Base-by-base conservation (phyloP, 768 basidiomycete genomes). In the Daedaleopsis nitida region DNA sequence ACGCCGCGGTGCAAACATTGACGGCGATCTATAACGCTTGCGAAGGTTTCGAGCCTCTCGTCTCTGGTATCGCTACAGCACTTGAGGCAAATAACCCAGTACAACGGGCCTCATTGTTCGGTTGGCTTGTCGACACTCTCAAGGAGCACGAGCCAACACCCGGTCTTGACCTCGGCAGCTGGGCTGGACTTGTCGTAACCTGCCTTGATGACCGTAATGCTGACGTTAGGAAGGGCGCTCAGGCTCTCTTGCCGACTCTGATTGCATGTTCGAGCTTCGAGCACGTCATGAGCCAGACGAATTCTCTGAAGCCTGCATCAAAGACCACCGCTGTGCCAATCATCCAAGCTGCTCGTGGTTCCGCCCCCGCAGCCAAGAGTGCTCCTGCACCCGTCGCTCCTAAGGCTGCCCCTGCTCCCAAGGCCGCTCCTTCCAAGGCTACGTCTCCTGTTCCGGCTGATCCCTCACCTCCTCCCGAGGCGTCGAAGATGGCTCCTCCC, bases 161-260 rank as follows among this genome's bases (percentile, higher is more conserved):
- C 1, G 69, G 79, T 10, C 72, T 89, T 17, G 96, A 98, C 69
- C 77, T 98, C 16, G 81, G 81, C 44, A 76, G 81, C 38, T 88
- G 94, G 83, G 83, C 83, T 9, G 70, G 81, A 9, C 79, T 85
- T 1, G 74, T 92, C 27, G 82, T 99, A 17, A 73, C 82, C 2
- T 94, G 86, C 62, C 82, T 99, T 37, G 97, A 99, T 70, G 97
- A 99, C 73, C 86, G 94, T 34, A 96, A 78, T 68, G 83, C 83
- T 12, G 97, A 99, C 71, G 92, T 98, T 21, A 86, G 97, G 58
- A 98, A 98, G 75, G 88, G 86, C 14, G 94, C 95, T 6, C 90
- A 92, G 65, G 86, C 87, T 1, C 72, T 98, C 32, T 75, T 99
- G 14, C 93, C 94, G 0, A 75, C 78, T 47, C 73, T 99, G 58